Base-by-base conservation (phyloP, 2,329 filamentous ascomycete genomes). In the Neofusicoccum sp. region DNA sequence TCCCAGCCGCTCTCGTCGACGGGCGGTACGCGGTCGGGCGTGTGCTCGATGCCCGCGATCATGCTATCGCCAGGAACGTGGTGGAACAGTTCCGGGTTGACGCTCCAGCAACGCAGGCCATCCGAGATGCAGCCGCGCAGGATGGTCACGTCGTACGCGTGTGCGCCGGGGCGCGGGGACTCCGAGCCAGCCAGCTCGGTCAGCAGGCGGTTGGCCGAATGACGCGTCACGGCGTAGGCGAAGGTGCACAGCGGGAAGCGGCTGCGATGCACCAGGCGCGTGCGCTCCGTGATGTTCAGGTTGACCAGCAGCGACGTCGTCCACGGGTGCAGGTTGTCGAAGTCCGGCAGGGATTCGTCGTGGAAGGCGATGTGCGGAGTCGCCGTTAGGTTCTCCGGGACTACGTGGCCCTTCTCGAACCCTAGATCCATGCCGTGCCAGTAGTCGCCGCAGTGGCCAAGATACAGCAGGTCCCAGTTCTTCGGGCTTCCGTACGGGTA, bases 401-500 rank as follows among this genome's bases (percentile, higher is more conserved):
- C 68, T 4, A 69, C 71, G 34, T 64, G 63, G 14, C 58, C 58
- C n/a, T 41, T 39, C 6, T 54, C 63, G 39, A 64, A 56, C 8
- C 65, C 67, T 4, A 67, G 68, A 12, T 64, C 66, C 47, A 70
- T 64, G 5, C 74, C 74, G 36, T 74, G 63, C 45, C 76, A 75
- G 62, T 77, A 77, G 69, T 80, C 78, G 62, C 77, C 77, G 68
- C 78, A 80, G 64, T 80, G 78, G 49, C 78, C 78, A 12, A 80
- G 72, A 64, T 80, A 80, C 33, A 80, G 71, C 11, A 80, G 65
- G 41, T 80, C 78, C 78, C 78, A 80, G 12, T 70, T 67, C 22
- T 66, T 66, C 14, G 73, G 71, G 62, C 74, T 66, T 64, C 77
- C 77, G 76, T 77, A 80, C 67, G 78, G 79, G 63, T 73, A 71